Percentiles rank a stretch among this genome's conserved stretches.
Evolutionary conservation across 495 filamentous ascomycete genomes (phyloP).

Genomic region (Elasticomyces elasticus): DNA sequence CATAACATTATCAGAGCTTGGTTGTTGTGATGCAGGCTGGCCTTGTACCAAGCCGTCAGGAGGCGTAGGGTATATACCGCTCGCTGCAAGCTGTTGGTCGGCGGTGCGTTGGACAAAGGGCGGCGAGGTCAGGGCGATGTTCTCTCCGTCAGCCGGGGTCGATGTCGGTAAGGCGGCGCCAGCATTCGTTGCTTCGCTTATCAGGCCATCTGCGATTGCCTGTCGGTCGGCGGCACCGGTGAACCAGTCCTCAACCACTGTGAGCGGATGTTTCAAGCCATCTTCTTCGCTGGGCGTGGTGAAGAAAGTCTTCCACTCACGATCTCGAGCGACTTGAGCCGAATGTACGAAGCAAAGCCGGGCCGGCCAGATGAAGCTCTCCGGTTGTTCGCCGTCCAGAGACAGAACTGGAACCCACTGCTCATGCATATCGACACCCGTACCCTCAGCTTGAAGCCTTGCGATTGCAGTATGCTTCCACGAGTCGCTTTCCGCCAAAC

Average conservation of each 20-base stretch:
- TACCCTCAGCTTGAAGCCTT: neutral
- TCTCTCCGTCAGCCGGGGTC: constrained; percentile 24
- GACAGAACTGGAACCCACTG: constrained; percentile 6
- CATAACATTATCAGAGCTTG: neutral
- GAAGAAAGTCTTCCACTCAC: constrained; percentile 24
- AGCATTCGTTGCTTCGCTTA: neutral
- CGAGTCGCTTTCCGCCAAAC: neutral
- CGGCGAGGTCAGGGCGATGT: constrained; percentile 11
- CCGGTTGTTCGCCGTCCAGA: neutral
- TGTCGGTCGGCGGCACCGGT: constrained; percentile 36
- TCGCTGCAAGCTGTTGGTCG: constrained; percentile 32
- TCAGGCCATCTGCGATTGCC: constrained; percentile 4
- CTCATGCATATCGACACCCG: neutral
- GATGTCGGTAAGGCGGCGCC: too few species aligned
- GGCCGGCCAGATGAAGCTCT: constrained; percentile 4
- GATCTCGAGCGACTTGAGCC: neutral
- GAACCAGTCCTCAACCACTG: constrained; percentile 62
- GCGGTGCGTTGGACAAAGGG: constrained; percentile 16
- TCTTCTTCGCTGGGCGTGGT: neutral
- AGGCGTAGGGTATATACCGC: constrained; percentile 77
- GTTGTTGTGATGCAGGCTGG: constrained; percentile 5
- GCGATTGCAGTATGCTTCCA: neutral
- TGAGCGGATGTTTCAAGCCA: constrained; percentile 47
- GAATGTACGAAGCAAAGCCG: neutral
- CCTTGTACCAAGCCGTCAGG: constrained; percentile 55